Conservation (phyloP, 352 stramenopile genomes). For the Globisporangium spiculum region DNA sequence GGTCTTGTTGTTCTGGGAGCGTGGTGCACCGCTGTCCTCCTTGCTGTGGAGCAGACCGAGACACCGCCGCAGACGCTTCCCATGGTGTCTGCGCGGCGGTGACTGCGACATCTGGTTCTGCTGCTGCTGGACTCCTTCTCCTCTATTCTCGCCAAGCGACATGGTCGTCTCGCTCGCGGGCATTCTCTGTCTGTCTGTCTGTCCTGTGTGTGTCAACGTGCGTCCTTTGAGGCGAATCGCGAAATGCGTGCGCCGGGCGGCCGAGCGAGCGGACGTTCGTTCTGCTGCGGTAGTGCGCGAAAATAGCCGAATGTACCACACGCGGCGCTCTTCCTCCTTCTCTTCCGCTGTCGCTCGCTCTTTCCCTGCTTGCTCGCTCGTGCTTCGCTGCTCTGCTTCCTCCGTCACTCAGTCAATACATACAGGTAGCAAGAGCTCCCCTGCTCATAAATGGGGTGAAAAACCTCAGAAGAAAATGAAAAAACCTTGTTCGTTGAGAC, state of each 20-base stretch:
- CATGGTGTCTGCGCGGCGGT: constrained; percentile 7
- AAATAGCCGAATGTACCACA: constrained; percentile 8
- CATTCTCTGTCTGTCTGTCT: neutral
- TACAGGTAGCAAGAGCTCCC: neutral
- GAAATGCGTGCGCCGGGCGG: constrained; percentile 1
- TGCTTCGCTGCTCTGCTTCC: neutral
- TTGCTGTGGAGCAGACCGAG: constrained; percentile 1
- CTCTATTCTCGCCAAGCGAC: neutral
- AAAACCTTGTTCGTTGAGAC: constrained; percentile 10
- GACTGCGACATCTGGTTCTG: neutral
- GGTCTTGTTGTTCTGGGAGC: neutral
- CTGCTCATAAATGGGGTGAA: neutral
- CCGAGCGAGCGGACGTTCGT: neutral
- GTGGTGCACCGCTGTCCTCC: neutral
- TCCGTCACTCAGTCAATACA: neutral
- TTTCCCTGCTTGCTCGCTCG: neutral
- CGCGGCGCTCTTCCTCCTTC: neutral
- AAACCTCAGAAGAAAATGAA: constrained; percentile 3
- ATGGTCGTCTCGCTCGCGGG: constrained; percentile 1
- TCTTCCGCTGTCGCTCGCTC: neutral
- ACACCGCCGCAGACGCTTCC: constrained; percentile 12
- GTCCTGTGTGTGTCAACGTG: neutral
- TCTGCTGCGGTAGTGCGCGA: neutral
- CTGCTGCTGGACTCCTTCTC: neutral
- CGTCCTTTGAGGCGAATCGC: constrained; percentile 1